These are phyloP conservation scores for Usnea hakonensis DNA, from an alignment of 495 filamentous ascomycete genomes.

Conservation along the genomic window DNA sequence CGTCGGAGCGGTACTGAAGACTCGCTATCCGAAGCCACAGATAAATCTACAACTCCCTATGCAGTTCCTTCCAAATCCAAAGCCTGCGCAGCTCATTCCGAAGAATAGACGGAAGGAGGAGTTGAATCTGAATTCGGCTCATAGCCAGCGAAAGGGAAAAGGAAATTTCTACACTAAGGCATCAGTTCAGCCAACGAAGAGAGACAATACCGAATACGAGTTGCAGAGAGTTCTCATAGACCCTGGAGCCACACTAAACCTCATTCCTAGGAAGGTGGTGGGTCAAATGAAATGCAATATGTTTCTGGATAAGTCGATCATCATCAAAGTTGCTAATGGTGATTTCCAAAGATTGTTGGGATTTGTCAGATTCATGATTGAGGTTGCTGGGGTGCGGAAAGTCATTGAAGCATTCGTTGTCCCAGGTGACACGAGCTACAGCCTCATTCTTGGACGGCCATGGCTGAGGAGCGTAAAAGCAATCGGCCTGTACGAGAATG, in stretches of 20 bases:
- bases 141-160: too few relatives aligned
- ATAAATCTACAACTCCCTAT: too few relatives aligned
- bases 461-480: not conserved
- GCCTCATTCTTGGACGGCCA: not conserved
- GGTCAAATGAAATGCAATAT: not conserved
- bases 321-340: not conserved
- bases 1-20: too few relatives aligned
- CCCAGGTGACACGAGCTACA: not conserved
- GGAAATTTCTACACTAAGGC: too few relatives aligned
- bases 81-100: too few relatives aligned
- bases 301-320: not conserved
- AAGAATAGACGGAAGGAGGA: too few relatives aligned
- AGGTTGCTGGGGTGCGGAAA: not conserved
- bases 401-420: not conserved
- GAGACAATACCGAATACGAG: too few relatives aligned
- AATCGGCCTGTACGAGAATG: too few relatives aligned
- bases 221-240: not conserved
- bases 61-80: too few relatives aligned
- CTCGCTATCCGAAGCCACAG: too few relatives aligned
- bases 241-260: not conserved
- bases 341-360: not conserved
- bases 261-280: not conserved
- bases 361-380: not conserved
- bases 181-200: too few relatives aligned
- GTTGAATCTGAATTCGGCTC: too few relatives aligned